Percentiles rank a stretch among this genome's conserved stretches.
Conservation (phyloP, 352 stramenopile genomes). For the Globisporangium cederbergense region DNA sequence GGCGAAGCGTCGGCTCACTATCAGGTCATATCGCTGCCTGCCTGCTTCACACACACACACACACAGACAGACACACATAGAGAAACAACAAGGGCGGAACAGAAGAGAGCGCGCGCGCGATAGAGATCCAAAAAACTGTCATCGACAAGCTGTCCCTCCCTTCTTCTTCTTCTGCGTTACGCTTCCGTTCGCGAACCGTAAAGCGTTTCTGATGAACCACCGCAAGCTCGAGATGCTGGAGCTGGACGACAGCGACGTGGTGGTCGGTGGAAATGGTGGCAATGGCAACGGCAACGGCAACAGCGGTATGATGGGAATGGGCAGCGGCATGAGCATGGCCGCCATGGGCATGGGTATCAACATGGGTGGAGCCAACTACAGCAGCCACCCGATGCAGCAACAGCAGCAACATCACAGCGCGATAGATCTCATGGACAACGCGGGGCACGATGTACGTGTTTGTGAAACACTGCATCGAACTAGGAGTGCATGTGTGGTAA, state of each 20-base stretch:
- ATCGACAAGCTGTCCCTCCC: not conserved
- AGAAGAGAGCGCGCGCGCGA: not conserved
- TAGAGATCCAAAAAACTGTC: constrained; percentile 13
- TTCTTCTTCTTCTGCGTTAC: constrained; percentile 7
- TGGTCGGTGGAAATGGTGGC: constrained; percentile 20
- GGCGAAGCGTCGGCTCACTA: not conserved
- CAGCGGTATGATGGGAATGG: constrained; percentile 31
- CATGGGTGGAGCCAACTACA: not conserved
- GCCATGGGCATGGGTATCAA: constrained; percentile 5
- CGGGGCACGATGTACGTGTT: constrained; percentile 2
- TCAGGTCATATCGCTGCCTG: not conserved
- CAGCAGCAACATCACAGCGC: not conserved
- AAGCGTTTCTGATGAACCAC: constrained; percentile 54
- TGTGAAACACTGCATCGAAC: too few species aligned
- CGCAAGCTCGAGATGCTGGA: constrained; percentile 67
- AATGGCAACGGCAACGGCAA: not conserved
- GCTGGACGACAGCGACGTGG: constrained; percentile 36
- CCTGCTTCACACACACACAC: constrained; percentile 3
- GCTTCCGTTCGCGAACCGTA: constrained; percentile 4
- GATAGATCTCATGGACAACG: constrained; percentile 5
- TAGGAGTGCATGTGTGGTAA: not conserved
- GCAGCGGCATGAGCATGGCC: constrained; percentile 25
- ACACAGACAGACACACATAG: not conserved
- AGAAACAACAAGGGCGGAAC: not conserved
- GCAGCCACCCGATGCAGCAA: not conserved